Evolutionary conservation across 192 early-diverging fungal species (phyloP).

Genomic region (Blastocladiella britannica): DNA sequence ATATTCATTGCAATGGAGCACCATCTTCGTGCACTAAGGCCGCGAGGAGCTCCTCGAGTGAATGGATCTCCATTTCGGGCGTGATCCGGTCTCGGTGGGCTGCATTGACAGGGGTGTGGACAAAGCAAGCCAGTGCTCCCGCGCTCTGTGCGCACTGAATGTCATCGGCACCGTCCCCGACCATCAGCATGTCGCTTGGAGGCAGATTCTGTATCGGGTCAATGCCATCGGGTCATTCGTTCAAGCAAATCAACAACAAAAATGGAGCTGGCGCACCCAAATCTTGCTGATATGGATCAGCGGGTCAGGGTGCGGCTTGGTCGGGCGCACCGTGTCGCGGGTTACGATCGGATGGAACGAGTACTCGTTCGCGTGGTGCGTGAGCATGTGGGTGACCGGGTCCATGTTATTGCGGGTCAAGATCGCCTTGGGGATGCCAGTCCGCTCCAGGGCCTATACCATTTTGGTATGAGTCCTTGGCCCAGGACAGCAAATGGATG

Average conservation of each 20-base stretch:
- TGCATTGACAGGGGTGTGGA: neutral
- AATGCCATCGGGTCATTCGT: neutral
- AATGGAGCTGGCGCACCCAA: neutral
- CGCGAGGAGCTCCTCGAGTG: no score
- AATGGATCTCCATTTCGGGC: no score
- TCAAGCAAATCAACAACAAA: neutral
- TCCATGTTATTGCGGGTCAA: slow-evolving; percentile 1
- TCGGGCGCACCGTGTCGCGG: slow-evolving; percentile 1
- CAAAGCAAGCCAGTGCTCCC: slow-evolving; percentile 1
- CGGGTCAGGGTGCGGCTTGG: slow-evolving; percentile 2
- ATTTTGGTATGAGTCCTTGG: no score
- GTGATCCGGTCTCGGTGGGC: no score
- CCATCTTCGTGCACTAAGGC: no score
- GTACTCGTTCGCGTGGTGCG: slow-evolving; percentile 1
- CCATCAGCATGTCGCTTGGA: slow-evolving; percentile 1
- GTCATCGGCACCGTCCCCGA: slow-evolving; percentile 4
- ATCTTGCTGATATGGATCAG: neutral
- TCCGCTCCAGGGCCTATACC: neutral
- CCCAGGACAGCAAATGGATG: no score
- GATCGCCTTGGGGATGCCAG: neutral
- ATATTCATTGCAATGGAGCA: no score
- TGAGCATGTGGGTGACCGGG: slow-evolving; percentile 1
- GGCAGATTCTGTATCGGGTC: neutral
- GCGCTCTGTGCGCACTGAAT: slow-evolving; percentile 1
- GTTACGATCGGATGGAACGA: slow-evolving; percentile 2